phyloP scores from a whole-genome alignment of 2,329 filamentous ascomycete species.

The Trichoderma simmonsii region DNA sequence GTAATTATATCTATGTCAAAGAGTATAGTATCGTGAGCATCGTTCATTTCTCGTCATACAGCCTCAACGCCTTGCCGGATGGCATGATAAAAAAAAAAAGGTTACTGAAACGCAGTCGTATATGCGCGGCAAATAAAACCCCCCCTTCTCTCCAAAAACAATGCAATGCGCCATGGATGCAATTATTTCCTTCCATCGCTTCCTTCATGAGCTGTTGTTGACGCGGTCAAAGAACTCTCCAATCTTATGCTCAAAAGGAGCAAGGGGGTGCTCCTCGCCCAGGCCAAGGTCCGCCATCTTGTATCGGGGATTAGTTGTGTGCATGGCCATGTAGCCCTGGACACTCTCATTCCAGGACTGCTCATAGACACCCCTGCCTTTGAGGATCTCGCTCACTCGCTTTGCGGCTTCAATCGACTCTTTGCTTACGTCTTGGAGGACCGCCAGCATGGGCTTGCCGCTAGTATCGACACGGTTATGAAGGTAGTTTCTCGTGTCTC shows the following conservation, averaged over 20 bases:
- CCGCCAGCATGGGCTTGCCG: not conserved
- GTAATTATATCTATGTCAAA: not conserved
- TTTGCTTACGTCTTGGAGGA: not conserved
- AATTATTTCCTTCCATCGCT: not conserved
- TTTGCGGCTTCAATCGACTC: not conserved
- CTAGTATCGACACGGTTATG: not conserved
- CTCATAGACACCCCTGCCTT: conserved; percentile 1
- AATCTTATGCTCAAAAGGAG: conserved; percentile 5
- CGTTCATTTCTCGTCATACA: not conserved
- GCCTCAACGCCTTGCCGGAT: not conserved
- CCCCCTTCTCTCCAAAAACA: not conserved
- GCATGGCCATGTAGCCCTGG: conserved; percentile 3
- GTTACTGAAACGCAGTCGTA: not conserved
- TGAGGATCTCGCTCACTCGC: not conserved
- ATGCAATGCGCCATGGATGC: conserved; percentile 2
- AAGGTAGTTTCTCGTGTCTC: not conserved
- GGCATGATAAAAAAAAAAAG: not conserved
- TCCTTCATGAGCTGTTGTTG: not conserved
- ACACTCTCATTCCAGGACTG: not conserved
- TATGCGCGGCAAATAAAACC: not conserved
- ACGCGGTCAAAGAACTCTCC: conserved; percentile 3
- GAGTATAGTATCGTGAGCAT: not conserved
- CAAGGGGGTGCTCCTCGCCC: not conserved
- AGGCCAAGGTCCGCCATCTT: not conserved
- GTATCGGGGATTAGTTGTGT: conserved; percentile 7